Percentiles rank a stretch among this genome's conserved stretches.
Evolutionary conservation across 257 asterid genomes (phyloP).

Genomic region (Prunella vulgaris): DNA sequence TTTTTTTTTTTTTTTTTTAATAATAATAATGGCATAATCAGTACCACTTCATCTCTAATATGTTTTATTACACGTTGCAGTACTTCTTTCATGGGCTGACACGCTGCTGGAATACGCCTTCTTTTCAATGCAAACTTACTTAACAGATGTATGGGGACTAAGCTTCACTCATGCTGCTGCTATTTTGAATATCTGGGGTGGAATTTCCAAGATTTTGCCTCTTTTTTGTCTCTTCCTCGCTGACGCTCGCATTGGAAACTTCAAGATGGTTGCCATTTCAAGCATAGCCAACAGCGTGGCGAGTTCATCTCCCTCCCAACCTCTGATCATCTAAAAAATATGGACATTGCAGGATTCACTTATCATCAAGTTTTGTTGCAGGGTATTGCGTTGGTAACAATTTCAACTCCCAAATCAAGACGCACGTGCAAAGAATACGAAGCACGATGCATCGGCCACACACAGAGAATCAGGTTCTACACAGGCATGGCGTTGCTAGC

Average conservation of each 20-base stretch:
- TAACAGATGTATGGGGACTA: slow-evolving; percentile 61
- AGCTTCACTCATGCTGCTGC: slow-evolving; percentile 55
- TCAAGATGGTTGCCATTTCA: slow-evolving; percentile 39
- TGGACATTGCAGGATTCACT: too few species aligned
- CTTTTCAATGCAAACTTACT: slow-evolving; percentile 53
- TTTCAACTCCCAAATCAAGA: slow-evolving; percentile 49
- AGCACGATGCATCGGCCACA: slow-evolving; percentile 40
- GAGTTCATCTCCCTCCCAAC: neutral
- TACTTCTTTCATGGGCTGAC: slow-evolving; percentile 32
- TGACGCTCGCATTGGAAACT: slow-evolving; percentile 38
- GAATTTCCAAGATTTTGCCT: slow-evolving; percentile 36
- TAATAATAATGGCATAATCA: too few species aligned
- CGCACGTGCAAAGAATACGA: slow-evolving; percentile 41
- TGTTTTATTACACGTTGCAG: slow-evolving; percentile 34
- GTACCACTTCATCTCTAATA: too few species aligned
- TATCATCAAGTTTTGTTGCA: slow-evolving; percentile 5
- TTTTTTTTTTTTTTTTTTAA: too few species aligned
- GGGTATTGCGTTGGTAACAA: slow-evolving; percentile 46
- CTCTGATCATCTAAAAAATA: too few species aligned
- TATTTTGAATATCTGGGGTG: slow-evolving; percentile 50
- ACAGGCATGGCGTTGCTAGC: slow-evolving; percentile 44
- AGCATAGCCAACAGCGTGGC: slow-evolving; percentile 33
- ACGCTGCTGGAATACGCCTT: slow-evolving; percentile 33
- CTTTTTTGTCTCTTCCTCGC: slow-evolving; percentile 35
- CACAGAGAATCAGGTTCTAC: slow-evolving; percentile 43